Base-by-base conservation (phyloP, 345 rosid genomes). In the Syzygium oleosum region DNA sequence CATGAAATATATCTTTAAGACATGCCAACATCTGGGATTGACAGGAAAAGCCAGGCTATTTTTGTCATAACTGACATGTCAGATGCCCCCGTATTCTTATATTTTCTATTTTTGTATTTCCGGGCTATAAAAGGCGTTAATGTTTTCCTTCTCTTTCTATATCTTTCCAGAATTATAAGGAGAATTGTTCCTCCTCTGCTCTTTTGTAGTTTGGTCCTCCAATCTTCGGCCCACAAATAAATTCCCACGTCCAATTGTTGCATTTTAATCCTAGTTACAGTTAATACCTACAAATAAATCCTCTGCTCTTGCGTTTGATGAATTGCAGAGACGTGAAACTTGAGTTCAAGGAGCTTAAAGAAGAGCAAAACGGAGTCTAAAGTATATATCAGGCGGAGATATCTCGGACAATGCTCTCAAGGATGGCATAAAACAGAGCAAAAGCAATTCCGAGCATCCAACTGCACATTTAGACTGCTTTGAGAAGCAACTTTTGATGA, bases 341-440 rank as follows among this genome's bases (percentile, higher is more conserved):
- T 61, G 89, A 4, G 87, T 41, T 65, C 88, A 88, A 87, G 88
- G 85, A 89, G 91, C 68, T 27, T 2, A 2, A 27, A 27, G 68
- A 59, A 16, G 12, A n/a, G 68, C 31, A 12, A 59, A 59, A 27
- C 3, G 68, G 27, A 38, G 41, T 38, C 27, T 59, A 5, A 27
- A 16, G 68, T 12, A 12, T 12, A 38, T 38, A 52, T 52, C 53
- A 13, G 53, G 53, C 53, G 16, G 53, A 14, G 15, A 23, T 4
- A 68, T 9, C 23, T 68, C 23, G 79, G 46, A 34, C 79, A 19
- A 9, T 31, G 79, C 79, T 68, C 46, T 68, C 3, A 12, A 68
- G 79, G 13, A 68, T 9, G 79, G 78, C 91, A 90, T n/a, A 91
- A 92, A 63, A 91, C 88, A 4, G 90, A 87, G 87, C 91, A 90